A percentile compares a stretch with the other conserved stretches of the same genome.
Conservation (phyloP, 495 filamentous ascomycete genomes). For the Immersiella caudata region DNA sequence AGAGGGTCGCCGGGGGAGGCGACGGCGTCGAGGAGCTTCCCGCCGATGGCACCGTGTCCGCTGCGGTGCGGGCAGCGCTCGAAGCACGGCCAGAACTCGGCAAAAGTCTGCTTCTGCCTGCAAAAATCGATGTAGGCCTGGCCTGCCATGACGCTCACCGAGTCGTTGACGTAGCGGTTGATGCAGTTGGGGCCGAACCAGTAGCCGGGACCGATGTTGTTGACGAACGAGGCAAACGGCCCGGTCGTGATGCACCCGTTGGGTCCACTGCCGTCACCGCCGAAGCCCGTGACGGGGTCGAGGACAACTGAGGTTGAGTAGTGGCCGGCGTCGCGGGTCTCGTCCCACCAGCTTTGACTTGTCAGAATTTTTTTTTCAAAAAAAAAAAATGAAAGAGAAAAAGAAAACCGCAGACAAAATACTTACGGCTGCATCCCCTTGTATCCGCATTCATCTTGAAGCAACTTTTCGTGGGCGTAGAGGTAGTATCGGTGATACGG, state of each 20-base stretch:
- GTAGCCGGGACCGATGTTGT: constrained; percentile 13
- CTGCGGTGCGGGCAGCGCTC: constrained; percentile 9
- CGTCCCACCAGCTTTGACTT: constrained; percentile 56
- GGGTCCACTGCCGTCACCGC: constrained; percentile 43
- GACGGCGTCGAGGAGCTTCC: background rate
- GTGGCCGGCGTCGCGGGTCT: constrained; percentile 46
- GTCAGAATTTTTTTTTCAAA: no score
- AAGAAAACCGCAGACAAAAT: no score
- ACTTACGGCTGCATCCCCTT: constrained; percentile 41
- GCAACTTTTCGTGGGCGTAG: constrained; percentile 44
- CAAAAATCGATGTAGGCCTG: constrained; percentile 2
- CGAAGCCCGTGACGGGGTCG: constrained; percentile 43
- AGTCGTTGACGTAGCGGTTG: constrained; percentile 7
- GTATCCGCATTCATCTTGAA: constrained; percentile 49
- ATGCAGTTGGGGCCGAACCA: constrained; percentile 10
- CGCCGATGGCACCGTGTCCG: constrained; percentile 14
- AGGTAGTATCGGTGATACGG: constrained; percentile 55
- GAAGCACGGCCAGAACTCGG: constrained; percentile 14
- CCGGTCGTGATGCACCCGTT: constrained; percentile 45
- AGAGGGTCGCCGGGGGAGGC: constrained; percentile 48
- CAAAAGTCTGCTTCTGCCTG: background rate
- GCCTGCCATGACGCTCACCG: background rate
- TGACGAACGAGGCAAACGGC: constrained; percentile 27
- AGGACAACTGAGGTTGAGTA: constrained; percentile 41
- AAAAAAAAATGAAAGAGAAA: no score